Percentiles rank a stretch among this genome's conserved stretches.
These are phyloP conservation scores for Bipolaris oryzae DNA, from an alignment of 2,329 filamentous ascomycete species.

Conservation along the genomic window DNA sequence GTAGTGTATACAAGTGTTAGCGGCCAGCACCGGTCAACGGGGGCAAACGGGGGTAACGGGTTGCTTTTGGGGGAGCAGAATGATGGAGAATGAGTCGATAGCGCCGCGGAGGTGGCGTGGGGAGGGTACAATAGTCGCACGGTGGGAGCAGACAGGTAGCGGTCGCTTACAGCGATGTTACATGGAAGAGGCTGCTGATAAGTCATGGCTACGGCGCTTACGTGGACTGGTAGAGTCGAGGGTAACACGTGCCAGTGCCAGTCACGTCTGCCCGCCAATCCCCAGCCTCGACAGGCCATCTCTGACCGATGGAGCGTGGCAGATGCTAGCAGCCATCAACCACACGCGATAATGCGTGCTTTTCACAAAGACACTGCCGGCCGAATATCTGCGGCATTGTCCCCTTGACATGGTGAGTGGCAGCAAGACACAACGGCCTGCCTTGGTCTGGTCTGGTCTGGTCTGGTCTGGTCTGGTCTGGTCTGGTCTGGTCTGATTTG, in stretches of 20 bases:
- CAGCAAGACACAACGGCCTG: not conserved
- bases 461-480: too few relatives aligned
- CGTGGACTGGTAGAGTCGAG: slow-evolving; percentile 4
- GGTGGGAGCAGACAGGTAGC: not conserved
- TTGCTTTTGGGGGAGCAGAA: not conserved
- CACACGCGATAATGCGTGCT: slow-evolving; percentile 2
- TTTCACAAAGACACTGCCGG: too few relatives aligned
- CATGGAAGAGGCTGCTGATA: slow-evolving; percentile 14
- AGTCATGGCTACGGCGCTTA: slow-evolving; percentile 21
- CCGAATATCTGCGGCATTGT: not conserved
- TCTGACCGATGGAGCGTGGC: slow-evolving; percentile 7
- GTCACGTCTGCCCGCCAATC: not conserved
- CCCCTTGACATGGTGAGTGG: not conserved
- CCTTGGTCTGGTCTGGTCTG: too few relatives aligned
- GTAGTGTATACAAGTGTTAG: not conserved
- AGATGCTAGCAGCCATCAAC: not conserved
- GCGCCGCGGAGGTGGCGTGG: not conserved
- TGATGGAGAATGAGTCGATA: not conserved
- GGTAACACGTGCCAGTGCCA: slow-evolving; percentile 9
- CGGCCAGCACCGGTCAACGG: not conserved
- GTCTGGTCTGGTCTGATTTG: too few relatives aligned
- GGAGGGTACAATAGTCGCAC: too few relatives aligned
- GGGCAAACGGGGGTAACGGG: too few relatives aligned
- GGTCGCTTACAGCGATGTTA: slow-evolving; percentile 1
- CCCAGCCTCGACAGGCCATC: slow-evolving; percentile 4